These are phyloP conservation scores for Chlorella sp. DNA, from an alignment of 139 green algal species.

Conservation along the genomic window DNA sequence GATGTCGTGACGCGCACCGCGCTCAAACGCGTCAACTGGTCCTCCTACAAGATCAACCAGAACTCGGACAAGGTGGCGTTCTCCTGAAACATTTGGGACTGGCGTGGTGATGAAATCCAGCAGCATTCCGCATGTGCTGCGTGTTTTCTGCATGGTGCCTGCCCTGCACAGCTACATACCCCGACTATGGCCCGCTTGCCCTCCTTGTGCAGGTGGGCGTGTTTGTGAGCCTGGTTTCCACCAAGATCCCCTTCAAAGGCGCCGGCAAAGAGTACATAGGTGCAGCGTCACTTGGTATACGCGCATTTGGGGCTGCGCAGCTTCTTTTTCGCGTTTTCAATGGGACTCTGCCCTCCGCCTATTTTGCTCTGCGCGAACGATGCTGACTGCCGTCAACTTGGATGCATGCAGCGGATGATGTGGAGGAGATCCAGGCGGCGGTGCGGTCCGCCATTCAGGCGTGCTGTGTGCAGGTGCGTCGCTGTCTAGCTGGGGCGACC, in stretches of 20 bases:
- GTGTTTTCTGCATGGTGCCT: too few relatives aligned
- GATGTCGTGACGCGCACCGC: slow-evolving; percentile 96
- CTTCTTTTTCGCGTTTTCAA: too few relatives aligned
- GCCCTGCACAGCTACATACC: not conserved
- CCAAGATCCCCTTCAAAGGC: slow-evolving; percentile 99
- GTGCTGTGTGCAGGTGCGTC: slow-evolving; percentile 65
- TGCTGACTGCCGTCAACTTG: too few relatives aligned
- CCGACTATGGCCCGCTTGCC: not conserved
- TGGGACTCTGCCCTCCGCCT: too few relatives aligned
- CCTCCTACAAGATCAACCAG: slow-evolving; percentile 97
- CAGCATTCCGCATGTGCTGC: too few relatives aligned
- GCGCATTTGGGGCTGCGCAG: too few relatives aligned
- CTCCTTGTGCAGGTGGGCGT: slow-evolving; percentile 78
- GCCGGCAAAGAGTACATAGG: slow-evolving; percentile 98
- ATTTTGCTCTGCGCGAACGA: too few relatives aligned
- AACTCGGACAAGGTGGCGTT: slow-evolving; percentile 85
- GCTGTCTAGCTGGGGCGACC: too few relatives aligned
- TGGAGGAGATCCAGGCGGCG: slow-evolving; percentile 91
- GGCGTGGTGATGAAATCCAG: too few relatives aligned
- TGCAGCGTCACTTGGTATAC: not conserved
- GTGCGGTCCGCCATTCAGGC: slow-evolving; percentile 87
- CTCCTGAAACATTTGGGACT: too few relatives aligned
- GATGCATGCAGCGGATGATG: slow-evolving; percentile 89
- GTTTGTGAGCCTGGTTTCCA: slow-evolving; percentile 98
- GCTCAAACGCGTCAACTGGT: slow-evolving; percentile 94